Conservation (phyloP, 805 yeast species). For the Saccharomycopsis malanga region DNA sequence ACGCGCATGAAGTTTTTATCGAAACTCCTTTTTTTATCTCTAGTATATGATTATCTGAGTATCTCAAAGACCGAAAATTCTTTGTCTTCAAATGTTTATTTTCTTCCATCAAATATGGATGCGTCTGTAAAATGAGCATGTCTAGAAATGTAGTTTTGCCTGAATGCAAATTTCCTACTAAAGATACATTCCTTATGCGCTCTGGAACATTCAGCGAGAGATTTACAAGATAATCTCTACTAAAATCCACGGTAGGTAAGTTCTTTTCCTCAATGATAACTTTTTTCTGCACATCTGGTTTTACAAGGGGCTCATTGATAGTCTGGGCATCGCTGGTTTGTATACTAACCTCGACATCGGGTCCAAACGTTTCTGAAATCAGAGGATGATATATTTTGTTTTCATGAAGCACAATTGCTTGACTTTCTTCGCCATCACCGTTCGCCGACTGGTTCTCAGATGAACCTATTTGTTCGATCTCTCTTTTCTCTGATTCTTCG, state of each 20-base stretch:
- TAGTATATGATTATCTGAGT: conserved; percentile 62
- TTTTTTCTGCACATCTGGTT: conserved; percentile 38
- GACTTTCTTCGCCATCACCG: conserved; percentile 11
- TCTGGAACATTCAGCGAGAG: conserved; percentile 45
- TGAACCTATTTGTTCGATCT: conserved; percentile 12
- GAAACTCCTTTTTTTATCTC: conserved; percentile 70
- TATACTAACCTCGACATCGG: conserved; percentile 58
- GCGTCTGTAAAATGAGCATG: conserved; percentile 59
- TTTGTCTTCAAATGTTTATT: conserved; percentile 23
- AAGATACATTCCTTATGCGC: conserved; percentile 63
- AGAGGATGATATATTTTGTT: conserved; percentile 39
- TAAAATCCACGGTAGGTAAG: conserved; percentile 55
- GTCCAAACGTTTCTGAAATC: conserved; percentile 44
- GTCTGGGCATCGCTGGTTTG: conserved; percentile 44
- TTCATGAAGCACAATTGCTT: conserved; percentile 1
- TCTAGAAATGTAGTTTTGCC: conserved; percentile 85
- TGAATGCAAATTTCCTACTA: conserved; percentile 74
- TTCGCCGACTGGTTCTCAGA: conserved; percentile 22
- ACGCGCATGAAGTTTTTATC: conserved; percentile 53
- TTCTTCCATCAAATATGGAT: conserved; percentile 32
- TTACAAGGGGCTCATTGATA: conserved; percentile 57
- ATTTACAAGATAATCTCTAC: conserved; percentile 53
- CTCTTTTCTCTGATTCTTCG: conserved; percentile 25
- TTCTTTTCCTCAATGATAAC: conserved; percentile 43
- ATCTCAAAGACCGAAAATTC: conserved; percentile 46